Base-by-base conservation (phyloP, 257 asterid species). In the Cordia subcordata region DNA sequence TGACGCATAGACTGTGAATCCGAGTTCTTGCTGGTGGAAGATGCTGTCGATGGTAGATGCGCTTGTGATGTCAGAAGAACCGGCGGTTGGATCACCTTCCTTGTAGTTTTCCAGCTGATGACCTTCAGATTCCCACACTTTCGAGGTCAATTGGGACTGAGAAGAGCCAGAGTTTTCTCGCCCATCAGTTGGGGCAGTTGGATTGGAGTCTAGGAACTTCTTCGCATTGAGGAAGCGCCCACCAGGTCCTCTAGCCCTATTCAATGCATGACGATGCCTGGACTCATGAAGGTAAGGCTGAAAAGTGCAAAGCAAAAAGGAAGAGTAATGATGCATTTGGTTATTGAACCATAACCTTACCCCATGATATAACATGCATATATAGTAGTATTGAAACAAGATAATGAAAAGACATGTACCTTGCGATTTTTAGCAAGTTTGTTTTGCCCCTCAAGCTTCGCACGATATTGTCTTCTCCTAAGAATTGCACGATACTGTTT, bases 231-330 rank as follows among this genome's bases (percentile, higher is more conserved):
- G 59, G 61, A 74, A 74, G 20, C 79, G 75, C 0, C 79, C 79
- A 10, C 75, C 69, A 11, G 75, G 60, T 54, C 75, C 75, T 37
- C 79, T 38, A 37, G 55, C 79, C 49, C 79, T 60, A 13, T 68
- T 74, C 32, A 74, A 35, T 19, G 79, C 78, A 54, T 68, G 78
- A 4, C 39, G 68, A 49, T 73, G 78, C 15, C 78, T 45, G 17
- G 78, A 68, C 72, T 74, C 79, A 10, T 73, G 79, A 16, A 68
- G 79, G 64, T 73, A 73, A 39, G 79, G 72, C 79, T 73, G 62
- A 49, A 68, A 40, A 22, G n/a, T n/a, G 35, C 8, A 27, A 53
- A 8, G 39, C 35, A 27, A 27, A 27, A 27, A 27, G 6, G 35
- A 1, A n/a, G n/a, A n/a, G n/a, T n/a, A n/a, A 27, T 27, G 35